Evolutionary conservation across 2,329 filamentous ascomycete genomes (phyloP).

Genomic region (Diaporthe citrichinensis): DNA sequence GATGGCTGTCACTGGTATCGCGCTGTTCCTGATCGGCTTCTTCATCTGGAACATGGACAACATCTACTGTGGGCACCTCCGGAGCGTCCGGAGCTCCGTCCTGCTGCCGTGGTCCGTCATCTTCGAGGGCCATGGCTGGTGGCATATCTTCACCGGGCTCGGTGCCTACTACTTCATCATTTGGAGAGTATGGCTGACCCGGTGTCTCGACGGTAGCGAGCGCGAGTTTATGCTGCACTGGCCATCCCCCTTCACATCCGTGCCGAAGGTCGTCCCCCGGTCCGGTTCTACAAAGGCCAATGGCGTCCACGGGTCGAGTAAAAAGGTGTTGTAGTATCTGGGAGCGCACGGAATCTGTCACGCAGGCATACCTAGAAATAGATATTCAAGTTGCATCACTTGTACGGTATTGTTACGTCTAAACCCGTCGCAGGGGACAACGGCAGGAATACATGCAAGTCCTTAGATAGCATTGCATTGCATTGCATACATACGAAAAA

Average conservation of each 20-base stretch:
- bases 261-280: conserved; percentile 61
- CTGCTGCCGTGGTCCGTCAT: conserved; percentile 86
- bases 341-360: neutral
- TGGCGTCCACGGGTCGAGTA: conserved; percentile 32
- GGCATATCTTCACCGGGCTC: conserved; percentile 85
- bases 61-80: conserved; percentile 76
- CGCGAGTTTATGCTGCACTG: conserved; percentile 80
- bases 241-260: conserved; percentile 71
- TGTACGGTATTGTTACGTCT: neutral
- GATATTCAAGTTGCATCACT: neutral
- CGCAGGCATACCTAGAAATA: neutral
- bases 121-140: conserved; percentile 70
- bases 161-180: conserved; percentile 88
- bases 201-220: conserved; percentile 80
- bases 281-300: conserved; percentile 9
- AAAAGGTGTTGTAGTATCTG: conserved; percentile 32
- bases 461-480: conserved; percentile 1
- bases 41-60: conserved; percentile 86
- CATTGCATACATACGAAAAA: neutral
- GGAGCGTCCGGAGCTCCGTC: conserved; percentile 75
- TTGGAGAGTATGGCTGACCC: conserved; percentile 87
- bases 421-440: neutral
- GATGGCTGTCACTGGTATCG: conserved; percentile 77
- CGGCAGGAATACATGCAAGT: conserved; percentile 1
- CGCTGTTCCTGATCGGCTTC: conserved; percentile 82